Evolutionary conservation across 2,329 filamentous ascomycete species (phyloP), one percentile per base, ranked within the genome.

Genomic region (Aureobasidium musti): DNA sequence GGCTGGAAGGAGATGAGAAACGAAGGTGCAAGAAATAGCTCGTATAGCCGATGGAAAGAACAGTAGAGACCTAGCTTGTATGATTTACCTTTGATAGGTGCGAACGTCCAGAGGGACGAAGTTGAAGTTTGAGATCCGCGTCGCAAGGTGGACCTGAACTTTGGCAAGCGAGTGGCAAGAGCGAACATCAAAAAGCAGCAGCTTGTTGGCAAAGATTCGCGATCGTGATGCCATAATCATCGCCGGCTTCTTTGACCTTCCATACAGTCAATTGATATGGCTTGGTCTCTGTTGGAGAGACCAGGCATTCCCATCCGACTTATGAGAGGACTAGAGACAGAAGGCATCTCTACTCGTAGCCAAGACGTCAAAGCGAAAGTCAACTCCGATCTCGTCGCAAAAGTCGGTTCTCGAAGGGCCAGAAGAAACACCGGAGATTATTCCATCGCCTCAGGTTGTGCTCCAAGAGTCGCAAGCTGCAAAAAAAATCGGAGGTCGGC

Each of bases 181-280:
- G 39, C 54, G 41, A 61, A 49, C 28, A 61, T 49, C 57, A 61
- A 37, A 60, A 61, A 61, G 57, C 41, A 61, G 41, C n/a, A 21
- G 35, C 43, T 13, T 23, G 13, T 35, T 2, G 57, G 41, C 39
- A 61, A 26, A 23, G 3, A 6, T 26, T 47, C 5, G 41, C 57
- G 28, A 61, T 19, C 43, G 11, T 61, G 41, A 49, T 61, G 57
- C n/a, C 11, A 47, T 35, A 28, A n/a, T 13, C 10, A 11, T 33
- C 6, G 5, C 45, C 2, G 11, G 21, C 41, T 17, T 10, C 35
- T 37, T 26, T 21, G 11, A 6, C 33, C 33, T 4, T 54, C 10
- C 13, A 2, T 6, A 30, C 6, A 39, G 5, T 14, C 2, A 3
- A 33, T 28, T 7, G 17, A 35, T 49, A 49, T 17, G 45, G 10